Evolutionary conservation across 208 protist species (phyloP).

Genomic region (Leishmania amazonensis): DNA sequence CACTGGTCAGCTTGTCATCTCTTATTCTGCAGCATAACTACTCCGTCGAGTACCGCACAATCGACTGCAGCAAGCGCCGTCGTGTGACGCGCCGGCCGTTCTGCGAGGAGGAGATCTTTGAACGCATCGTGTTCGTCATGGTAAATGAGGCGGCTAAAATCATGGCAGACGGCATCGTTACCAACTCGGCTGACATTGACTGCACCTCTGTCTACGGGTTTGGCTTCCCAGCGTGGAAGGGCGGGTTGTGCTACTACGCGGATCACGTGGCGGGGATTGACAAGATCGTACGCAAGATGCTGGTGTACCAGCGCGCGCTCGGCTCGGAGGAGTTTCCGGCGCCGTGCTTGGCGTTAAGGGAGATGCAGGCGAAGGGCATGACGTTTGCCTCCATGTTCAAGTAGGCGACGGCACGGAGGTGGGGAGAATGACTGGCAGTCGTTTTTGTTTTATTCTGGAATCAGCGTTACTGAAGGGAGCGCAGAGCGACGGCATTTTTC

Average conservation of each 20-base stretch:
- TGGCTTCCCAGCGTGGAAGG: constrained; percentile 84
- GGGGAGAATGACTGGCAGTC: not conserved
- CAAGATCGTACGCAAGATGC: constrained; percentile 65
- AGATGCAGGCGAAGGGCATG: constrained; percentile 45
- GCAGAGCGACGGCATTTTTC: not conserved
- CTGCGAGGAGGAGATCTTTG: constrained; percentile 82
- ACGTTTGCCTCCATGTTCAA: constrained; percentile 48
- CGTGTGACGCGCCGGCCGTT: constrained; percentile 65
- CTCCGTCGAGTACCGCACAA: constrained; percentile 51
- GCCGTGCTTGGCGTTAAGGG: constrained; percentile 50
- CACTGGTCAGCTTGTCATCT: constrained; percentile 31
- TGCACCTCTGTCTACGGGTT: constrained; percentile 80
- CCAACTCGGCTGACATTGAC: constrained; percentile 82
- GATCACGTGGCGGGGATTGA: constrained; percentile 60
- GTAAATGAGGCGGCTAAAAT: constrained; percentile 91
- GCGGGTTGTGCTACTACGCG: constrained; percentile 79
- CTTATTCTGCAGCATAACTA: constrained; percentile 52
- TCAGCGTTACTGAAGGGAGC: not conserved
- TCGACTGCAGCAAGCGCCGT: constrained; percentile 55
- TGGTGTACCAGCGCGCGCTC: constrained; percentile 60
- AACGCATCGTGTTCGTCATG: constrained; percentile 85
- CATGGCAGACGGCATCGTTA: constrained; percentile 74
- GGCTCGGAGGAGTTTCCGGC: constrained; percentile 46
- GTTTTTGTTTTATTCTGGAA: not conserved
- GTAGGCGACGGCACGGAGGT: not conserved